A percentile compares a stretch with the other conserved stretches of the same genome.
These are phyloP conservation scores for Monilinia laxa DNA, from an alignment of 2,329 filamentous ascomycete genomes.

Conservation along the genomic window DNA sequence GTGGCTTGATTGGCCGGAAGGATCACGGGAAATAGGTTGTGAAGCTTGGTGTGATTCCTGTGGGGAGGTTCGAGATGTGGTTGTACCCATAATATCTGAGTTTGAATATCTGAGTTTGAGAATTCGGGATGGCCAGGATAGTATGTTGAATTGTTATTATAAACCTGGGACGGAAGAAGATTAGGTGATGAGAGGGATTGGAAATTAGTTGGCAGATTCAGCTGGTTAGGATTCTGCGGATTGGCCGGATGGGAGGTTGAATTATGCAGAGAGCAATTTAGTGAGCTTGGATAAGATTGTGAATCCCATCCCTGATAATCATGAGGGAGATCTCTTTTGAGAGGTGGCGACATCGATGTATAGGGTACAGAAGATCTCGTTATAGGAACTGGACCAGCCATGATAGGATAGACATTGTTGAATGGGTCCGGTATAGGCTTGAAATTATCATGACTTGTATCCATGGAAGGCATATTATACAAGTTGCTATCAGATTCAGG, in stretches of 20 bases:
- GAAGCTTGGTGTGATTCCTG: constrained; percentile 47
- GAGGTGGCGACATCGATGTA: constrained; percentile 13
- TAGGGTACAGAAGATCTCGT: constrained; percentile 24
- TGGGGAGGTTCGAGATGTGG: constrained; percentile 41
- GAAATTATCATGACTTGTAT: constrained; percentile 14
- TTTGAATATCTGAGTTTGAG: constrained; percentile 40
- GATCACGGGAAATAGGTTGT: constrained; percentile 51
- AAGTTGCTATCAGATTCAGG: background rate
- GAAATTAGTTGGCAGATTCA: constrained; percentile 1
- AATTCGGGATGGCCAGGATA: constrained; percentile 44
- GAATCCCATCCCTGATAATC: constrained; percentile 29
- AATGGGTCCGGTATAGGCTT: constrained; percentile 20
- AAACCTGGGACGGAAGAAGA: constrained; percentile 18
- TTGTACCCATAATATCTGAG: constrained; percentile 23
- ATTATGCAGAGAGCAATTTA: constrained; percentile 21
- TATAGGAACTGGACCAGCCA: constrained; percentile 32
- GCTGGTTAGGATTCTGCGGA: constrained; percentile 25
- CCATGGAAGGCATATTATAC: constrained; percentile 9
- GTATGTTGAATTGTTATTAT: constrained; percentile 26
- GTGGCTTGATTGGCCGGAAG: constrained; percentile 45
- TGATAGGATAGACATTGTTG: constrained; percentile 31
- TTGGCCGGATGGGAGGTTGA: background rate
- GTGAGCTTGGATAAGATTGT: constrained; percentile 27
- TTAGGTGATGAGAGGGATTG: constrained; percentile 28
- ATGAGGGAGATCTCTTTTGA: constrained; percentile 24